Conservation (phyloP, 257 asterid genomes). For the Gentiana dahurica region DNA sequence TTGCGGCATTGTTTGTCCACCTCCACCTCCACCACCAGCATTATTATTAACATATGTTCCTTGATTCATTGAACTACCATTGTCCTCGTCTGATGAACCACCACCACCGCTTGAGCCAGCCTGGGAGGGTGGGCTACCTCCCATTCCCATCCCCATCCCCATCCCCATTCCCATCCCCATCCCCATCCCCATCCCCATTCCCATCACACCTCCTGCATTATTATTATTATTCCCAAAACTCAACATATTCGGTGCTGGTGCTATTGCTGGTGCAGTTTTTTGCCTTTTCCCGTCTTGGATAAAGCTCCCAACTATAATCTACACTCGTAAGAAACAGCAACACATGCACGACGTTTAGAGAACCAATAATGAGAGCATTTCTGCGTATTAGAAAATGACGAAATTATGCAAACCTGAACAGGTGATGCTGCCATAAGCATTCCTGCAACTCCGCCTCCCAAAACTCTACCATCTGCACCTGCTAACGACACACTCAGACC, state of each 20-base stretch:
- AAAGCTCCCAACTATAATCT: conserved; percentile 89
- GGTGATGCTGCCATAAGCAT: conserved; percentile 67
- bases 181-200: no score
- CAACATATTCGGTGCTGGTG: conserved; percentile 41
- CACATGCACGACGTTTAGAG: neutral
- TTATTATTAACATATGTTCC: conserved; percentile 31
- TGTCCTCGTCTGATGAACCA: conserved; percentile 61
- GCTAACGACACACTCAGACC: conserved; percentile 63
- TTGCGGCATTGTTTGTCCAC: conserved; percentile 37
- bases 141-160: conserved; percentile 3
- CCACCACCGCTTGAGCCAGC: conserved; percentile 26
- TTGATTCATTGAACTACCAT: conserved; percentile 41
- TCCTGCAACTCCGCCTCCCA: conserved; percentile 89
- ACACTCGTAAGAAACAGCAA: conserved; percentile 5
- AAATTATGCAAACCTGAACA: conserved; percentile 40
- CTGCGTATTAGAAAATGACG: neutral
- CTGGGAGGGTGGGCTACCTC: conserved; percentile 51
- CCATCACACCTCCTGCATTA: conserved; percentile 14
- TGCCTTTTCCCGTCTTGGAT: conserved; percentile 66
- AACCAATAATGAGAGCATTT: neutral
- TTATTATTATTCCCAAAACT: conserved; percentile 24
- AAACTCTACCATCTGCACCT: conserved; percentile 61
- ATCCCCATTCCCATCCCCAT: no score
- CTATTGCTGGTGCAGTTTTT: conserved; percentile 27
- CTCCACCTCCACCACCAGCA: neutral